Percentiles rank a stretch among this genome's conserved stretches.
Evolutionary conservation across 495 filamentous ascomycete species (phyloP).

Genomic region (Aspergillus sparsus): DNA sequence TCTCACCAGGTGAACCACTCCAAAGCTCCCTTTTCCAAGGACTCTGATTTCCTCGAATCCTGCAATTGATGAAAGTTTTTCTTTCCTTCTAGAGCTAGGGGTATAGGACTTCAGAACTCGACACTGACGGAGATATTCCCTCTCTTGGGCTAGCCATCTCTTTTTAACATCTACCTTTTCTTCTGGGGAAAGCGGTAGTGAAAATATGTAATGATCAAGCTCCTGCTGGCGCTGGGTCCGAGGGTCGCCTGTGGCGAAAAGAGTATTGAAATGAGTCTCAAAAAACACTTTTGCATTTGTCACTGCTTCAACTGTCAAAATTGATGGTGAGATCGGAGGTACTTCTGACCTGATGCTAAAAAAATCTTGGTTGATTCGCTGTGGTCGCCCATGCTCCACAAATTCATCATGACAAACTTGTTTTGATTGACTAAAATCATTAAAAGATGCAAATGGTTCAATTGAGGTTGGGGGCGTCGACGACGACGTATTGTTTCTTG

Average conservation of each 20-base stretch:
- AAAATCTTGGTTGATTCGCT: constrained; percentile 16
- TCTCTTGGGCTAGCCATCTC: constrained; percentile 67
- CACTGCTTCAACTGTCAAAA: constrained; percentile 74
- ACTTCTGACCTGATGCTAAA: constrained; percentile 25
- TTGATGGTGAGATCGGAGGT: constrained; percentile 50
- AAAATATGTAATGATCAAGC: constrained; percentile 63
- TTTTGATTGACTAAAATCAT: constrained; percentile 19
- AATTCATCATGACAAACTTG: constrained; percentile 13
- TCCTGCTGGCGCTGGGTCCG: constrained; percentile 67
- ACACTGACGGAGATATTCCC: constrained; percentile 70
- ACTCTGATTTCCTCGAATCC: constrained; percentile 80
- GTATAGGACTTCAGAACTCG: constrained; percentile 67
- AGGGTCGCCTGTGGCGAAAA: constrained; percentile 55
- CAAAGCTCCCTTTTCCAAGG: constrained; percentile 96
- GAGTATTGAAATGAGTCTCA: constrained; percentile 75
- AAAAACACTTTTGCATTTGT: constrained; percentile 83
- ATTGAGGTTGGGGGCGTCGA: constrained; percentile 45
- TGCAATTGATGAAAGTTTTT: constrained; percentile 51
- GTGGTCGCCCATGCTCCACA: constrained; percentile 7
- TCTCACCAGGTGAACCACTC: constrained; percentile 80
- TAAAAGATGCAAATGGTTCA: constrained; percentile 28
- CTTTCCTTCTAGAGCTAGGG: constrained; percentile 32
- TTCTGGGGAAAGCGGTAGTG: constrained; percentile 51
- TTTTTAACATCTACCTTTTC: constrained; percentile 56
- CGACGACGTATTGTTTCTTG: constrained; percentile 22